phyloP scores from a whole-genome alignment of 176 grass and related monocot species.

The Metroxylon sagu region DNA sequence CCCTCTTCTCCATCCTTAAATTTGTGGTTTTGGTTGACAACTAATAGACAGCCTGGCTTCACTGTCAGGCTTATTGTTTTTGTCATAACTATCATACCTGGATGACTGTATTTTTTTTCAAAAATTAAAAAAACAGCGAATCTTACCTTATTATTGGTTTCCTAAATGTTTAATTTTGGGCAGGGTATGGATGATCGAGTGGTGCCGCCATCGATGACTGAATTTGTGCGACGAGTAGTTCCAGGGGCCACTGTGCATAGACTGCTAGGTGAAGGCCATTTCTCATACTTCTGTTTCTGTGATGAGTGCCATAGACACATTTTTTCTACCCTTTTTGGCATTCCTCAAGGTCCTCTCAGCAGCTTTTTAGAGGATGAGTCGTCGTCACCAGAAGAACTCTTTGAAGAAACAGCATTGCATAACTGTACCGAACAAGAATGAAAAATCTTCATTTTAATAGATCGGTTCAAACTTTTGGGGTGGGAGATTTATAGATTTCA shows the following conservation, averaged over 20 bases:
- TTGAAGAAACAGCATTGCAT: conserved; percentile 24
- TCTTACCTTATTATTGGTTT: not conserved
- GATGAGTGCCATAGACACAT: conserved; percentile 91
- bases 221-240: conserved; percentile 58
- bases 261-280: conserved; percentile 73
- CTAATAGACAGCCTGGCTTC: no score
- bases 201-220: conserved; percentile 59
- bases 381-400: conserved; percentile 12
- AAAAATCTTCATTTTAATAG: not conserved
- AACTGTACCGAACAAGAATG: conserved; percentile 39
- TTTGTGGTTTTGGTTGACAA: no score
- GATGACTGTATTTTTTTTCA: no score
- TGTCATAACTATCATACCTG: no score
- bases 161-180: conserved; percentile 3
- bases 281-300: conserved; percentile 94
- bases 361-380: conserved; percentile 15
- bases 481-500: no score
- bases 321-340: conserved; percentile 88
- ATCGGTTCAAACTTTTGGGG: no score
- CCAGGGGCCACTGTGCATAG: conserved; percentile 76
- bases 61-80: no score
- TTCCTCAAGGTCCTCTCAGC: conserved; percentile 59
- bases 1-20: no score
- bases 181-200: conserved; percentile 91
- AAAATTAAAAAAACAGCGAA: no score